Conservation (phyloP, 1,139 yeast genomes). For the Hyphopichia buzzinii region DNA sequence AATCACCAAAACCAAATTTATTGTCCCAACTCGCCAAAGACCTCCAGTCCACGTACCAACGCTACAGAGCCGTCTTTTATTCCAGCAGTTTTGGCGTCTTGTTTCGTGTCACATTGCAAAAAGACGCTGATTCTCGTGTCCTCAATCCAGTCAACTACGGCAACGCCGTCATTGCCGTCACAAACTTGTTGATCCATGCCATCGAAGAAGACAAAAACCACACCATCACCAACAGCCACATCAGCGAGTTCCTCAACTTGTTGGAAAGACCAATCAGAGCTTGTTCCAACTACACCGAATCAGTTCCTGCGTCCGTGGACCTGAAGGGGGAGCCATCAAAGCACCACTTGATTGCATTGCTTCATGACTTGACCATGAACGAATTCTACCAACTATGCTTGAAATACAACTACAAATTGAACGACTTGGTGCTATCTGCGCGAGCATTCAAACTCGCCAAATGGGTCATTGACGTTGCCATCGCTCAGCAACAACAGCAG, state of each 20-base stretch:
- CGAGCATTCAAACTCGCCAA: constrained; percentile 66
- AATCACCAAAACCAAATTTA: neutral
- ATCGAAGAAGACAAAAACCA: constrained; percentile 61
- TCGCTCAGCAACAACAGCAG: constrained; percentile 43
- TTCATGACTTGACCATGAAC: constrained; percentile 62
- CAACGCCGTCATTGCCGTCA: constrained; percentile 60
- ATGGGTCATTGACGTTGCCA: constrained; percentile 68
- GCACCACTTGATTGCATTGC: constrained; percentile 45
- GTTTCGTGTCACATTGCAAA: constrained; percentile 45
- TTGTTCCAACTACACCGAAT: constrained; percentile 36
- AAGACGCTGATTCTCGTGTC: constrained; percentile 61
- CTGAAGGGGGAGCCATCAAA: constrained; percentile 18
- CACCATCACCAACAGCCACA: constrained; percentile 47
- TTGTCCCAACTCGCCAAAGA: neutral
- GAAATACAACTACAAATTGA: constrained; percentile 58
- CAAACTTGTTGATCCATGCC: constrained; percentile 59
- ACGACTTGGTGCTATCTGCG: constrained; percentile 60
- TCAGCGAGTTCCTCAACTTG: constrained; percentile 57
- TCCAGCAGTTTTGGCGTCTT: constrained; percentile 41
- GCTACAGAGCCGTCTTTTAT: constrained; percentile 18
- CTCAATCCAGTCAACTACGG: constrained; percentile 59
- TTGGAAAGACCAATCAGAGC: constrained; percentile 58
- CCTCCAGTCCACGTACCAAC: constrained; percentile 7
- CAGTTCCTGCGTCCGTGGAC: constrained; percentile 42
- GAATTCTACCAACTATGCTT: constrained; percentile 65